Conservation (phyloP, 495 filamentous ascomycete genomes). For the Penicillium malachiteum region DNA sequence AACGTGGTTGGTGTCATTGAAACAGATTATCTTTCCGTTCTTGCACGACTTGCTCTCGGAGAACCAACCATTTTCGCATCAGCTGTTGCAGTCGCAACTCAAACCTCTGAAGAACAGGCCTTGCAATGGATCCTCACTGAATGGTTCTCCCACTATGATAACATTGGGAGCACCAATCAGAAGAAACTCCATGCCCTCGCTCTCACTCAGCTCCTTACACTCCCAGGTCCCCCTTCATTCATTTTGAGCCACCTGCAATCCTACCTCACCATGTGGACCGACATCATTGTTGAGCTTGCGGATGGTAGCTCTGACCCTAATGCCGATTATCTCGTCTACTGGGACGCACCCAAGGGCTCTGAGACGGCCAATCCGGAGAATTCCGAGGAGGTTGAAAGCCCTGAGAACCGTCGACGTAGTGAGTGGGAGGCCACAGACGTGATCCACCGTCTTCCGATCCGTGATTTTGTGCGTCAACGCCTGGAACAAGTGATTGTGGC, state of each 20-base stretch:
- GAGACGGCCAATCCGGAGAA: constrained; percentile 28
- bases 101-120: constrained; percentile 47
- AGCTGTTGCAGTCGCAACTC: constrained; percentile 43
- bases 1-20: constrained; percentile 67
- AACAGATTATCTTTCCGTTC: constrained; percentile 79
- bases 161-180: constrained; percentile 67
- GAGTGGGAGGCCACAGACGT: constrained; percentile 62
- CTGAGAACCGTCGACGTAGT: constrained; percentile 57
- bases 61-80: constrained; percentile 64
- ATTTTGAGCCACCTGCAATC: constrained; percentile 61
- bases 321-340: constrained; percentile 54
- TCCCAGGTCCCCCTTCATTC: constrained; percentile 52
- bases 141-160: constrained; percentile 88
- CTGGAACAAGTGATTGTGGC: constrained; percentile 63
- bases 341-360: constrained; percentile 36
- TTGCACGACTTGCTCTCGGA: constrained; percentile 73
- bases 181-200: constrained; percentile 82
- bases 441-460: constrained; percentile 68
- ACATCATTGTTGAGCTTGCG: constrained; percentile 60
- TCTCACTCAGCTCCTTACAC: constrained; percentile 74
- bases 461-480: constrained; percentile 65
- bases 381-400: constrained; percentile 54
- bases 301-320: constrained; percentile 46
- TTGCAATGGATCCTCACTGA: constrained; percentile 74
- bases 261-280: constrained; percentile 69